A percentile compares a stretch with the other conserved stretches of the same genome.
Conservation (phyloP, 108 stramenopile species). For the Cyclotella baltica region DNA sequence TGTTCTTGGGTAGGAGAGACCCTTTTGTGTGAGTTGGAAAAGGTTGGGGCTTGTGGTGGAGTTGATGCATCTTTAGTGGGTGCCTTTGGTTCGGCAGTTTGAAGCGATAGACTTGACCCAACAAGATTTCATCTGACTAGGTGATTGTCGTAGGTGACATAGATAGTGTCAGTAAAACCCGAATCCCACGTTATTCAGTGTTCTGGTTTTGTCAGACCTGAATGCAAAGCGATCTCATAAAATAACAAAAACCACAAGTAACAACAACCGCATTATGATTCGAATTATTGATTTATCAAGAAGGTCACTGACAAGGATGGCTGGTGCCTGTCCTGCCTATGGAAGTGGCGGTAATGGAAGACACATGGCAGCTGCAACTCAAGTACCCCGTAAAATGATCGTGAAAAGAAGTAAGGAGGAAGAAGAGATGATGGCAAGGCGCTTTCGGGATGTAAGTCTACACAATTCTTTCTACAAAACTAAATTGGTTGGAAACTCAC, state of each 20-base stretch:
- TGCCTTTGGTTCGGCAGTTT: not conserved
- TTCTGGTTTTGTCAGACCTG: too few species aligned
- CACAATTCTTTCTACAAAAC: too few species aligned
- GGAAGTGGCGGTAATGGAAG: constrained; percentile 17
- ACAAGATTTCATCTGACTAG: constrained; percentile 7
- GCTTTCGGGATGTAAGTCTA: constrained; percentile 24
- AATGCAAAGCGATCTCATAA: not conserved
- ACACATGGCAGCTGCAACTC: constrained; percentile 11
- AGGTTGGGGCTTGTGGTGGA: constrained; percentile 72
- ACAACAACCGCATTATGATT: constrained; percentile 7
- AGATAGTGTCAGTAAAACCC: too few species aligned
- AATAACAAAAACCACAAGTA: not conserved
- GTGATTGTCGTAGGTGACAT: too few species aligned
- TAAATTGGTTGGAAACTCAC: too few species aligned
- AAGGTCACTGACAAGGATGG: constrained; percentile 14
- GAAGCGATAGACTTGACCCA: not conserved
- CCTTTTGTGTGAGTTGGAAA: constrained; percentile 66
- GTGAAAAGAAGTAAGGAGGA: constrained; percentile 14
- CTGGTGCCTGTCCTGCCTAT: constrained; percentile 26
- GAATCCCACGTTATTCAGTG: too few species aligned
- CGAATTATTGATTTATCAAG: constrained; percentile 8
- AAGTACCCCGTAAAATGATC: not conserved
- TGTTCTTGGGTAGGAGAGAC: constrained; percentile 83
- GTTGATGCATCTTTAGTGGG: not conserved
- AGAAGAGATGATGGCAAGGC: constrained; percentile 11